Conservation (phyloP, 768 basidiomycete genomes). For the Macrolepiota fuliginosa region DNA sequence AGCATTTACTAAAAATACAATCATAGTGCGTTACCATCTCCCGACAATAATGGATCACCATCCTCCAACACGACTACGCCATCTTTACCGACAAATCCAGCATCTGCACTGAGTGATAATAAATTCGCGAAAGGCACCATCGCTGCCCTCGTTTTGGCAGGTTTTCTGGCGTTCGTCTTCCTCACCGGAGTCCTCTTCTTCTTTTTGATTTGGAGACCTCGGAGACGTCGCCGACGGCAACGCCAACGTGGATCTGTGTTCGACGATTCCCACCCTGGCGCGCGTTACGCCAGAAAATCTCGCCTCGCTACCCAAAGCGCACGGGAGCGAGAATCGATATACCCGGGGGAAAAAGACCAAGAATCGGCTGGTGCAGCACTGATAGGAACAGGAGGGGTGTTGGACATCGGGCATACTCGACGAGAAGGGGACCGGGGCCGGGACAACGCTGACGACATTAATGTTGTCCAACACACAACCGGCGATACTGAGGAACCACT, state of each 20-base stretch:
- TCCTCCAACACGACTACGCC: slow-evolving; percentile 10
- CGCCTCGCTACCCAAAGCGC: background rate
- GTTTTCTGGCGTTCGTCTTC: slow-evolving; percentile 48
- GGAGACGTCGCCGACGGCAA: slow-evolving; percentile 26
- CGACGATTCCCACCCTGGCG: background rate
- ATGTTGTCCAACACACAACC: background rate
- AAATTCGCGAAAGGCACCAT: slow-evolving; percentile 52
- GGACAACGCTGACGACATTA: background rate
- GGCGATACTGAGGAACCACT: background rate
- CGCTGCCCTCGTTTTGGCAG: slow-evolving; percentile 62
- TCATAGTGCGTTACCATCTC: slow-evolving; percentile 7
- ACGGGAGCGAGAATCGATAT: background rate
- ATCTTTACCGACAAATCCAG: slow-evolving; percentile 19
- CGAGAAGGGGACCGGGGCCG: background rate
- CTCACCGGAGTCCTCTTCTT: slow-evolving; percentile 39
- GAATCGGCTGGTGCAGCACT: background rate
- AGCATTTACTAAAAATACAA: background rate
- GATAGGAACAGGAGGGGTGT: background rate
- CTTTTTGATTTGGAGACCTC: slow-evolving; percentile 48
- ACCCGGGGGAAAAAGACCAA: background rate
- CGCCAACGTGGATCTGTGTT: slow-evolving; percentile 11
- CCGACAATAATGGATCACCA: slow-evolving; percentile 9
- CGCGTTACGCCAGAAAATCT: slow-evolving; percentile 1
- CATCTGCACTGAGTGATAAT: slow-evolving; percentile 2
- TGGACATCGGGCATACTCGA: background rate